These are phyloP conservation scores for Galerina marginata DNA, from an alignment of 768 basidiomycete genomes.

Conservation along the genomic window DNA sequence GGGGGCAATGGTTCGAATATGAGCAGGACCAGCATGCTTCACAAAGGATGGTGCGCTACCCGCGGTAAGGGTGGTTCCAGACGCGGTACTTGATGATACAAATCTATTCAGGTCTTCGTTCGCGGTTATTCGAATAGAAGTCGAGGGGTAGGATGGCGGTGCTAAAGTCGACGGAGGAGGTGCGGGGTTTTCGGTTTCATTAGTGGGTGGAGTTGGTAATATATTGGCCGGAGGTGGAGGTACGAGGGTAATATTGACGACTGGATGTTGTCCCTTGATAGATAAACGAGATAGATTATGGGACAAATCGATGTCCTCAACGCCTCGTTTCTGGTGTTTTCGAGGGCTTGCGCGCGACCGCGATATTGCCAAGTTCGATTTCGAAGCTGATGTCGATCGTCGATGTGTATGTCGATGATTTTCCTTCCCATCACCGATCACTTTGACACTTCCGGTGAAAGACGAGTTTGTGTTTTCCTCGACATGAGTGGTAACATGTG, in stretches of 20 bases:
- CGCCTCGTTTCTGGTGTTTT: constrained; percentile 22
- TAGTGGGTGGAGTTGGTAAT: constrained; percentile 14
- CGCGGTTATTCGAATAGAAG: constrained; percentile 54
- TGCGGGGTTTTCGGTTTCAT: constrained; percentile 9
- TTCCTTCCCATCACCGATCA: constrained; percentile 31
- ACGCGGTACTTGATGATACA: constrained; percentile 86
- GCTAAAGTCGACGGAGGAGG: constrained; percentile 29
- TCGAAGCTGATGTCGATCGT: constrained; percentile 39
- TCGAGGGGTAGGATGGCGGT: constrained; percentile 54
- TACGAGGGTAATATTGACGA: constrained; percentile 29
- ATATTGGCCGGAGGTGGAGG: constrained; percentile 16
- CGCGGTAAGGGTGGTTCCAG: constrained; percentile 74
- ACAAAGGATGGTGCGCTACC: constrained; percentile 82
- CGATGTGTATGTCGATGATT: constrained; percentile 34
- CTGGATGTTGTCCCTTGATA: constrained; percentile 28
- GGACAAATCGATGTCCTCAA: constrained; percentile 26
- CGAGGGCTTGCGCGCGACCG: constrained; percentile 30
- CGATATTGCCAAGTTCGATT: constrained; percentile 26
- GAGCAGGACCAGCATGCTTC: constrained; percentile 81
- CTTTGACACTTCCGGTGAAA: constrained; percentile 23
- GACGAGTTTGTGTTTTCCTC: constrained; percentile 32
- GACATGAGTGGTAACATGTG: constrained; percentile 42
- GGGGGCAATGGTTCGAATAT: constrained; percentile 82
- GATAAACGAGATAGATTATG: constrained; percentile 32
- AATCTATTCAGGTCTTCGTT: constrained; percentile 86